Conservation (phyloP, 805 yeast species). For the Yamadazyma philogaea region DNA sequence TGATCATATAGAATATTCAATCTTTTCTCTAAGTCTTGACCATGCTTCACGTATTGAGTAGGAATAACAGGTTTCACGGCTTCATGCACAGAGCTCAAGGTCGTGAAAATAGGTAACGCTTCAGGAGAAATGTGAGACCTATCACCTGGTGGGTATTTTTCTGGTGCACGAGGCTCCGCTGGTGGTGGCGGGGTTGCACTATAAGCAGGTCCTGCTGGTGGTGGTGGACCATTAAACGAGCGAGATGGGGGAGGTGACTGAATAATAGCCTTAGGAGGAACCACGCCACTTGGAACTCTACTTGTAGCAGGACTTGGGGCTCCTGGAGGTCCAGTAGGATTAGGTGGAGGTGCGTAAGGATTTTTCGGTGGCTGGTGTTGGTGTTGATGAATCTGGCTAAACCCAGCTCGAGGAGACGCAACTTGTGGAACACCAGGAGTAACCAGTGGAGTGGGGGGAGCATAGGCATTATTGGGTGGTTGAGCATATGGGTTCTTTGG, state of each 20-base stretch:
- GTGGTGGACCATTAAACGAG: constrained; percentile 7
- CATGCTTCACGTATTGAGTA: constrained; percentile 66
- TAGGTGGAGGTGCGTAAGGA: constrained; percentile 16
- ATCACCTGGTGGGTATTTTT: constrained; percentile 58
- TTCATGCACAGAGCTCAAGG: constrained; percentile 52
- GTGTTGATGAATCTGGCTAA: neutral
- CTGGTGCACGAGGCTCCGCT: constrained; percentile 12
- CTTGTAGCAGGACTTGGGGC: constrained; percentile 6
- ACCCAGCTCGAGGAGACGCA: constrained; percentile 24
- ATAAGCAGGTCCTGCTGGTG: constrained; percentile 2
- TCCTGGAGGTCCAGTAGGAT: neutral
- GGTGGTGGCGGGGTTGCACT: constrained; percentile 17
- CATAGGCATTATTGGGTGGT: constrained; percentile 13
- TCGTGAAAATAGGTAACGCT: constrained; percentile 56
- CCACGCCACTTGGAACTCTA: constrained; percentile 14
- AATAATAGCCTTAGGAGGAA: constrained; percentile 12
- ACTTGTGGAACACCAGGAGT: constrained; percentile 34
- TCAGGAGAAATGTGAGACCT: constrained; percentile 62
- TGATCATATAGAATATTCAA: constrained; percentile 72
- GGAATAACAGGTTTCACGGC: constrained; percentile 73
- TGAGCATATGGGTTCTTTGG: constrained; percentile 16
- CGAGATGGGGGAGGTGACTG: constrained; percentile 25
- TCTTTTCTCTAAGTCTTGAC: constrained; percentile 79
- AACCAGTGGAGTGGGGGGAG: constrained; percentile 18
- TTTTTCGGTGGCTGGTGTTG: constrained; percentile 9